Conservation (phyloP, 2,329 filamentous ascomycete genomes). For the Fusarium sp. region DNA sequence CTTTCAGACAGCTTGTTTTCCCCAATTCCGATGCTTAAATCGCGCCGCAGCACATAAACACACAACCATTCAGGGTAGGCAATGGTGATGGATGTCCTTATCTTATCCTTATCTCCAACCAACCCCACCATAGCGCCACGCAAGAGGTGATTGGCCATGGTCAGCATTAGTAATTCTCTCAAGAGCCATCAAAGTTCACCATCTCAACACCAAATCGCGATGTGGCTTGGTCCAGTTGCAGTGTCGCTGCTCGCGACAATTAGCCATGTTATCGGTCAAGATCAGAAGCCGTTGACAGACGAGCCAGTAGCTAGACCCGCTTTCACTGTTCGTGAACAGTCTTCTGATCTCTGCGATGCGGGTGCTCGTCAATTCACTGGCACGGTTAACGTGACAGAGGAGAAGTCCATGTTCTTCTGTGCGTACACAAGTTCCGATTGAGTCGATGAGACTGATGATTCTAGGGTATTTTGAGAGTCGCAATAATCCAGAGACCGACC, state of each 20-base stretch:
- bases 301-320: background rate
- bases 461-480: slow-evolving; percentile 35
- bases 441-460: too few relatives aligned
- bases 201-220: background rate
- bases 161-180: background rate
- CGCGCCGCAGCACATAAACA: background rate
- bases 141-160: background rate
- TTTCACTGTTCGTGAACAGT: slow-evolving; percentile 15
- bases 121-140: background rate
- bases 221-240: background rate
- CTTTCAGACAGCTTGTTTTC: fast-evolving
- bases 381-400: slow-evolving; percentile 13
- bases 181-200: background rate
- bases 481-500: slow-evolving; percentile 13
- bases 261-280: background rate
- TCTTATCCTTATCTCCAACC: background rate
- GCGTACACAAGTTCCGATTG: too few relatives aligned
- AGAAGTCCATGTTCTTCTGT: slow-evolving; percentile 33
- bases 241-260: background rate
- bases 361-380: slow-evolving; percentile 21
- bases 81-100: fast-evolving
- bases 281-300: background rate
- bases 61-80: background rate
- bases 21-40: background rate
- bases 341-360: slow-evolving; percentile 15